phyloP scores from a whole-genome alignment of 2,329 filamentous ascomycete genomes.

The Trichoderma sp. region DNA sequence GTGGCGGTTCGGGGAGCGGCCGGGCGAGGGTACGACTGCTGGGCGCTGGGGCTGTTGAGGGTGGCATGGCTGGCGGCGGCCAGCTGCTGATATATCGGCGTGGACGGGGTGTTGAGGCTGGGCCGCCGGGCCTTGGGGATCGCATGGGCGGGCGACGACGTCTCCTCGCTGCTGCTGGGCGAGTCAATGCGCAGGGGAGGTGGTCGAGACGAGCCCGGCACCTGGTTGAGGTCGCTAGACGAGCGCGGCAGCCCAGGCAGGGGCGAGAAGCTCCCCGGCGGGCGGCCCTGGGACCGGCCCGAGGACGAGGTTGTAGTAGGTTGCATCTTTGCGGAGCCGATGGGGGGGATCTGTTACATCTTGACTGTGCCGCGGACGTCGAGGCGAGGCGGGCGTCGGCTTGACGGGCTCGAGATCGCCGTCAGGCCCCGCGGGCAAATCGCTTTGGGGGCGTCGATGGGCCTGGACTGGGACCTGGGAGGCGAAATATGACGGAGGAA shows the following conservation, averaged over 20 bases:
- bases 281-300: constrained; percentile 48
- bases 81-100: constrained; percentile 54
- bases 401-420: constrained; percentile 6
- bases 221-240: constrained; percentile 33
- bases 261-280: constrained; percentile 60
- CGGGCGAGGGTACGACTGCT: constrained; percentile 63
- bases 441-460: background rate
- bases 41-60: constrained; percentile 49
- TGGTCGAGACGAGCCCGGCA: constrained; percentile 36
- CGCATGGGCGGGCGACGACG: constrained; percentile 43
- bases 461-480: background rate
- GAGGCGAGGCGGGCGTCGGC: constrained; percentile 6
- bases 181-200: constrained; percentile 42
- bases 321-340: constrained; percentile 49
- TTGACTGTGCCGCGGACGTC: constrained; percentile 36
- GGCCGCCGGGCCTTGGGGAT: constrained; percentile 51
- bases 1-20: constrained; percentile 40
- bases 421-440: background rate
- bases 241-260: constrained; percentile 44
- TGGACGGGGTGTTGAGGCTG: constrained; percentile 43
- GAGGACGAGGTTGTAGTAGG: constrained; percentile 39
- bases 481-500: background rate
- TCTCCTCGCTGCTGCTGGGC: constrained; percentile 37
- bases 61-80: constrained; percentile 50
- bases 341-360: constrained; percentile 46